Conservation (phyloP, 495 filamentous ascomycete species). For the Pseudevernia furfuracea region DNA sequence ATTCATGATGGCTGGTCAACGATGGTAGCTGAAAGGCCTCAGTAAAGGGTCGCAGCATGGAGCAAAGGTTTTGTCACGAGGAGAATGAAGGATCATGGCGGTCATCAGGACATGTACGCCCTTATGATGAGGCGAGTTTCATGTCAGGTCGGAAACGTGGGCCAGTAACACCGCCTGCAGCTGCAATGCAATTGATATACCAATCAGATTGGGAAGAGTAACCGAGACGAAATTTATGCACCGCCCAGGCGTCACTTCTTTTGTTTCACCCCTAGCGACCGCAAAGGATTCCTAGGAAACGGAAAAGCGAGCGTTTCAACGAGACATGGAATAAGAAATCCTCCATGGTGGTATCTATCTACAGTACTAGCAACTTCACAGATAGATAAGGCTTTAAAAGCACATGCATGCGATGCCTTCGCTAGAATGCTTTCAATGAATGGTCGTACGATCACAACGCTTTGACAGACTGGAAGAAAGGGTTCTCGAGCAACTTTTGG, state of each 20-base stretch:
- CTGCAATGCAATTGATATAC: neutral
- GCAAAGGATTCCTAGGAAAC: neutral
- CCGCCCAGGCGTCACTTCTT: neutral
- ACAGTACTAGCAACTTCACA: neutral
- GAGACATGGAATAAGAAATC: too few relatives aligned
- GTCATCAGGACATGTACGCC: neutral
- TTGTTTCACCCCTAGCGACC: neutral
- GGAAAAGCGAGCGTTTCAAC: too few relatives aligned
- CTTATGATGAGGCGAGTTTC: neutral
- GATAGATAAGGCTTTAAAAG: neutral
- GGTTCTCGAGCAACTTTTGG: conserved; percentile 65
- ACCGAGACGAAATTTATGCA: neutral
- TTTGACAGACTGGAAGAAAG: conserved; percentile 84
- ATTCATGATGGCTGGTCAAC: neutral
- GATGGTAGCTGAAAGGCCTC: neutral
- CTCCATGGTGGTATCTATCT: neutral
- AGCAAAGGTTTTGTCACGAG: neutral
- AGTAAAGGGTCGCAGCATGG: neutral
- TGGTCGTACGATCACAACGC: conserved; percentile 47
- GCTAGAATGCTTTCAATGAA: conserved; percentile 5
- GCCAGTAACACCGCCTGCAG: conserved; percentile 1
- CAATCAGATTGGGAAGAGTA: neutral
- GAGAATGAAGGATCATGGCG: neutral
- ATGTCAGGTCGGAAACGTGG: neutral
- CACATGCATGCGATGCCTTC: neutral